These are phyloP conservation scores for Syzygium jambos DNA, from an alignment of 345 rosid genomes.

Conservation along the genomic window DNA sequence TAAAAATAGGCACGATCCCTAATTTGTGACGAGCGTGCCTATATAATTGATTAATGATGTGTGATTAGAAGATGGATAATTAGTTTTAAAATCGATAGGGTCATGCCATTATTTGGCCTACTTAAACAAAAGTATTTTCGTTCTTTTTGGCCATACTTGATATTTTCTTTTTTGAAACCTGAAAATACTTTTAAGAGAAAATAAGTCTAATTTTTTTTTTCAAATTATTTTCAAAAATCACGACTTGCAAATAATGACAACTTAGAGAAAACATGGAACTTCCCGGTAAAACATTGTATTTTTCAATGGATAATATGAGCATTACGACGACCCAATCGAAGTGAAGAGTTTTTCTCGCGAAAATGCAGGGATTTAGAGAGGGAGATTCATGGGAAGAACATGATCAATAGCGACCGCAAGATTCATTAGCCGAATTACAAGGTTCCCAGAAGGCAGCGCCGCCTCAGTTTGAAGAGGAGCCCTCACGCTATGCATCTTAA, in stretches of 20 bases:
- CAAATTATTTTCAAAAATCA: background rate
- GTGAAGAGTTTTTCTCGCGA: background rate
- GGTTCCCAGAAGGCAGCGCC: background rate
- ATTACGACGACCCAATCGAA: rapidly evolving
- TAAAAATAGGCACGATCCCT: background rate
- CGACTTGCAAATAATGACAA: background rate
- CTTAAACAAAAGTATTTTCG: rapidly evolving
- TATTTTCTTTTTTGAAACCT: background rate
- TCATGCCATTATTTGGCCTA: background rate
- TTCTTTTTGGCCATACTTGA: background rate
- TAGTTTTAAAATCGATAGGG: background rate
- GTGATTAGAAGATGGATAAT: background rate
- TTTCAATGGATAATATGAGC: background rate
- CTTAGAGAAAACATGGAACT: background rate
- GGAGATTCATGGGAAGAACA: background rate
- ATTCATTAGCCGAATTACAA: too few species aligned
- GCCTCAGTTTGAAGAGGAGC: background rate
- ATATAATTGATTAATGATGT: background rate
- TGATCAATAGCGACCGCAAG: background rate
- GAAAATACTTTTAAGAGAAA: background rate
- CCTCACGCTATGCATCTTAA: background rate
- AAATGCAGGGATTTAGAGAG: background rate
- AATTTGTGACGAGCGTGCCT: background rate
- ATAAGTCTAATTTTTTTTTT: background rate
- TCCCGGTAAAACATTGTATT: rapidly evolving